Base-by-base conservation (phyloP, 306 rosid genomes). In the Vigna nakashimae region DNA sequence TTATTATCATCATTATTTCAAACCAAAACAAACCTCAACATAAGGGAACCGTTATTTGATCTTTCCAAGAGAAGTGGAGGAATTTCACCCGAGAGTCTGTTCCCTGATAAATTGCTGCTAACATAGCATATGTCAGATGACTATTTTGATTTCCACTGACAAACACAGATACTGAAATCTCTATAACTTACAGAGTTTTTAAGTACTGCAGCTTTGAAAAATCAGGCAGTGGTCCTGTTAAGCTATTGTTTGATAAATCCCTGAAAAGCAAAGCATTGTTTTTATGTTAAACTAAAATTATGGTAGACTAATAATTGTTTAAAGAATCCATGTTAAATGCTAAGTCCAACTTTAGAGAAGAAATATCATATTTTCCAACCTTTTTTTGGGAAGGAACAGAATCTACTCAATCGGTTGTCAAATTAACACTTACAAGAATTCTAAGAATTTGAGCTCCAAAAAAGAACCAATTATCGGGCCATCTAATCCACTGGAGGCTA, bases 241-340 rank as follows among this genome's bases (percentile, higher is more conserved):
- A 82, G 65, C n/a, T 77, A 65, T 88, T 88, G 81, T 84, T 57
- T 65, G 90, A 88, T 77, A 86, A 71, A 79, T 84, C 90, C 86
- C 92, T 89, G 89, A 66, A 66, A 65, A 51, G 18, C 13, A 42
- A 28, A 15, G 38, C 28, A 13, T 17, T 16, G 49, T 49, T 50
- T 30, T 42, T 69, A 32, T 11, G 9, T 70, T 9, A 73, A 64
- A 26, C 52, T 65, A 65, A 65, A 50, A 51, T 34, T 4, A 76
- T 38, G 38, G 18, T 34, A 20, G 9, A 74, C 2, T 7, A 51
- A 4, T 45, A 50, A 14, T 14, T 56, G 7, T 55, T 36, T 34
- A 36, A 17, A 3, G 12, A 0, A 30, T 50, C 46, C 40, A 16
- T 65, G 24, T 36, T 16, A 63, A 32, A 63, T n/a, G 36, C 4